phyloP scores from a whole-genome alignment of 805 yeast species.

The Komagataella populi region DNA sequence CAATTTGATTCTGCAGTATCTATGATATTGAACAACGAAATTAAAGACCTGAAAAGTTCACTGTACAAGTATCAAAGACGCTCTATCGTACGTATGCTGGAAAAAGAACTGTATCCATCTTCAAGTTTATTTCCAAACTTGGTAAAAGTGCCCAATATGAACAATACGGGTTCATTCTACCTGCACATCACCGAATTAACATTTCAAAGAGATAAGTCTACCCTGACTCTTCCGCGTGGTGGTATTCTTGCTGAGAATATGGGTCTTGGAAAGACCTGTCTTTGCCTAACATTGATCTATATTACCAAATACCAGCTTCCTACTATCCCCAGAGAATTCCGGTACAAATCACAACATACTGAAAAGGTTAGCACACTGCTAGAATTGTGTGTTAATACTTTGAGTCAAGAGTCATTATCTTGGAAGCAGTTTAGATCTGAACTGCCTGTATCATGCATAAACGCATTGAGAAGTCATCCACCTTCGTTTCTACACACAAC shows the following conservation, averaged over 20 bases:
- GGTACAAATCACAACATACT: slow-evolving; percentile 1
- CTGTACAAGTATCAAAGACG: slow-evolving; percentile 48
- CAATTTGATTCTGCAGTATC: slow-evolving; percentile 7
- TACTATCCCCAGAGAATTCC: slow-evolving; percentile 21
- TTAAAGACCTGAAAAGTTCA: slow-evolving; percentile 33
- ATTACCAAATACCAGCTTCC: slow-evolving; percentile 40
- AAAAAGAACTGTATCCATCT: slow-evolving; percentile 28
- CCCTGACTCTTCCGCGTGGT: slow-evolving; percentile 27
- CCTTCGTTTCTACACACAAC: slow-evolving; percentile 25
- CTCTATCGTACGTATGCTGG: slow-evolving; percentile 47
- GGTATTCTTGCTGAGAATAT: slow-evolving; percentile 56
- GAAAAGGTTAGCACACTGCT: slow-evolving; percentile 13
- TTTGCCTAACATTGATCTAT: slow-evolving; percentile 43
- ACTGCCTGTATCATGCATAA: slow-evolving; percentile 29
- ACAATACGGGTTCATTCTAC: background rate
- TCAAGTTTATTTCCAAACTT: slow-evolving; percentile 11
- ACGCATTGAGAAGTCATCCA: slow-evolving; percentile 21
- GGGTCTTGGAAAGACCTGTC: slow-evolving; percentile 56
- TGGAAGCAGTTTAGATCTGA: slow-evolving; percentile 37
- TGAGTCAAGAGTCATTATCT: slow-evolving; percentile 35
- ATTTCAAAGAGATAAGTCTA: slow-evolving; percentile 7
- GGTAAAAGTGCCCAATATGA: background rate
- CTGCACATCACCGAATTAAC: background rate
- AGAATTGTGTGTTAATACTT: slow-evolving; percentile 26
- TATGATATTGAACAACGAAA: slow-evolving; percentile 14